Base-by-base conservation (phyloP, 176 grass and related monocot species). In the Calamus simplicifolius region DNA sequence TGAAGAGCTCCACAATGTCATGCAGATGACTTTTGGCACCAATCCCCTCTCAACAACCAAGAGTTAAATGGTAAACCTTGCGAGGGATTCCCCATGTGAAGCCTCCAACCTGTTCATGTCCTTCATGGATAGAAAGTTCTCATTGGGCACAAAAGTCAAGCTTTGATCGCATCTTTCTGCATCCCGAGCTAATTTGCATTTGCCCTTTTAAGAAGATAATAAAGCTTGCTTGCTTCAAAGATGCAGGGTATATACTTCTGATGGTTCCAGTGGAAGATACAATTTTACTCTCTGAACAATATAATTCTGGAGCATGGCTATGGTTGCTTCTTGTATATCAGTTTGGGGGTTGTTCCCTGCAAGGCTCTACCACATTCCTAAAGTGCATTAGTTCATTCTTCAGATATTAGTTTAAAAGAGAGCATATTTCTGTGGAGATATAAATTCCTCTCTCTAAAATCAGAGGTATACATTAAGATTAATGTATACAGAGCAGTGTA, bases 381-480 rank as follows among this genome's bases (percentile, higher is more conserved):
- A 16, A 13, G 29, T 79, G 69, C 31, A 56, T 56, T 61, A 38
- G 69, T 74, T 70, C 19, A 13, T 64, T 63, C 60, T 18, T 70
- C 21, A 48, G 51, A 10, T 4, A 23, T 10, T 55, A 21, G 2
- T 23, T 18, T 25, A 23, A 56, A 56, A 19, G 19, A 43, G 31
- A 35, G 35, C 35, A 3, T 43, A 43, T 43, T 43, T 2, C 35
- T 43, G 35, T 43, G 10, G 35, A 43, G 7, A 43, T 13, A 43
- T 23, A 43, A 0, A 12, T 12, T 43, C 35, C 23, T 23, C 23
- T 55, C n/a, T 56, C 18, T 56, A 25, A 10, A 12, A 56, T 56
- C 21, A 56, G 53, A 18, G 23, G 53, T 23, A 52, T 52, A 52
- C n/a, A 13, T 4, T n/a, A 52, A n/a, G 6, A 52, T 52, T 23